Evolutionary conservation across 176 grass and related monocot genomes (phyloP).

Genomic region (Eleusine indica): DNA sequence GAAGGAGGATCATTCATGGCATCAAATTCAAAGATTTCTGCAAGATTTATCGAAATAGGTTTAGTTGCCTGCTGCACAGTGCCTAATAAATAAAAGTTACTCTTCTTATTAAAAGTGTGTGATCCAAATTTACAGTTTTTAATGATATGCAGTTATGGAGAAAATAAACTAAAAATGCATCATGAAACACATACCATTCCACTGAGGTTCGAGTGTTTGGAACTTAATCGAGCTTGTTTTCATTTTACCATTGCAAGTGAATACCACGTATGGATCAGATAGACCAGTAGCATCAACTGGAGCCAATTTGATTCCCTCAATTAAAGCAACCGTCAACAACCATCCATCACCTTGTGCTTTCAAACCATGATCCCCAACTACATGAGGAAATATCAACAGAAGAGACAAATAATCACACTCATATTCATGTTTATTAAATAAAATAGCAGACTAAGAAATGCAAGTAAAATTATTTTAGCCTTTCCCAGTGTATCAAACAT

Average conservation of each 20-base stretch:
- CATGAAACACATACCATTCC: slow-evolving; percentile 65
- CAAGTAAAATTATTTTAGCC: slow-evolving; percentile 5
- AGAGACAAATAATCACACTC: slow-evolving; percentile 22
- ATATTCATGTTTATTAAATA: slow-evolving; percentile 31
- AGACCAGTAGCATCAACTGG: slow-evolving; percentile 73
- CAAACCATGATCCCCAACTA: slow-evolving; percentile 82
- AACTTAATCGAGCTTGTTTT: slow-evolving; percentile 98
- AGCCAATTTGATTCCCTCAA: slow-evolving; percentile 81
- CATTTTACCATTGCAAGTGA: slow-evolving; percentile 91
- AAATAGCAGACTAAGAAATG: slow-evolving; percentile 25
- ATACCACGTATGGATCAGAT: slow-evolving; percentile 94
- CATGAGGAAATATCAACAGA: slow-evolving; percentile 27
- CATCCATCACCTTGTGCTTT: slow-evolving; percentile 95
- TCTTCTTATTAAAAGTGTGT: neutral
- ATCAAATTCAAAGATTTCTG: slow-evolving; percentile 98
- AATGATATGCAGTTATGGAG: slow-evolving; percentile 9
- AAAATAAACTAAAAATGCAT: slow-evolving; percentile 28
- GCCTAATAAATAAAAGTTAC: neutral
- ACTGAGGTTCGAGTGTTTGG: slow-evolving; percentile 81
- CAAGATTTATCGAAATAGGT: slow-evolving; percentile 32
- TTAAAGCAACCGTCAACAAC: slow-evolving; percentile 82
- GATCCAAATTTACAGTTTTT: slow-evolving; percentile 8
- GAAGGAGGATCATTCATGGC: slow-evolving; percentile 94
- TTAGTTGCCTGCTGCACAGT: slow-evolving; percentile 23
- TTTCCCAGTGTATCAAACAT: slow-evolving; percentile 1